These are phyloP conservation scores for Fusarium sarcochroum DNA, from an alignment of 2,329 filamentous ascomycete genomes.

Conservation along the genomic window DNA sequence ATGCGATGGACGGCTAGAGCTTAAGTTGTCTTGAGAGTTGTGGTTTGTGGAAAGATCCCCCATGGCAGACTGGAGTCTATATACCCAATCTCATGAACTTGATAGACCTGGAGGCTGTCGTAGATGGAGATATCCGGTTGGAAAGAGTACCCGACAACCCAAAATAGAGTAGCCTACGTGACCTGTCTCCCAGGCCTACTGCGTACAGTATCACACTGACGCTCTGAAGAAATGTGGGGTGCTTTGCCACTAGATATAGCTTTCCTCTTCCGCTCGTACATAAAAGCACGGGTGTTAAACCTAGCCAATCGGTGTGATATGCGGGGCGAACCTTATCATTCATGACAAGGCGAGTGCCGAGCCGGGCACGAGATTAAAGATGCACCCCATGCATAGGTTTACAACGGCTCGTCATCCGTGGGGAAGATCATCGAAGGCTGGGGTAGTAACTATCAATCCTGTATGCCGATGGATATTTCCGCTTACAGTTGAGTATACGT, in stretches of 20 bases:
- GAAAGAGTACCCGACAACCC: background rate
- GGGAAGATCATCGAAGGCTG: no score
- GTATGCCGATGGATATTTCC: no score
- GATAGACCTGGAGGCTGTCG: background rate
- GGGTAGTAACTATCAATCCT: no score
- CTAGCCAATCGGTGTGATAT: no score
- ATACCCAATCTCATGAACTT: background rate
- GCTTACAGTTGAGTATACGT: no score
- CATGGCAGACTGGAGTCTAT: background rate
- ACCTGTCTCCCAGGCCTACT: constrained; percentile 8
- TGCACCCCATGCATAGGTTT: no score
- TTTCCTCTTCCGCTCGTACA: constrained; percentile 19
- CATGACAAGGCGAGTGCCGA: no score
- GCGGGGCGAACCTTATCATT: background rate
- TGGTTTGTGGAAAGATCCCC: background rate
- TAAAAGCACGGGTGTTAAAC: background rate
- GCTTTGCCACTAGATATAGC: constrained; percentile 22
- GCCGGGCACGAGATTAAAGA: no score
- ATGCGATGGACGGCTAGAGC: rapidly evolving
- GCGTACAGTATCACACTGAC: background rate
- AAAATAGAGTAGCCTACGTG: background rate
- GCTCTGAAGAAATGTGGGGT: background rate
- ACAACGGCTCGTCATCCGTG: no score
- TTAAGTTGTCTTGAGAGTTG: rapidly evolving
- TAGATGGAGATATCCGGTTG: background rate